These are phyloP conservation scores for Chrysosporium keratinophilum DNA, from an alignment of 2,329 filamentous ascomycete genomes.

Conservation along the genomic window DNA sequence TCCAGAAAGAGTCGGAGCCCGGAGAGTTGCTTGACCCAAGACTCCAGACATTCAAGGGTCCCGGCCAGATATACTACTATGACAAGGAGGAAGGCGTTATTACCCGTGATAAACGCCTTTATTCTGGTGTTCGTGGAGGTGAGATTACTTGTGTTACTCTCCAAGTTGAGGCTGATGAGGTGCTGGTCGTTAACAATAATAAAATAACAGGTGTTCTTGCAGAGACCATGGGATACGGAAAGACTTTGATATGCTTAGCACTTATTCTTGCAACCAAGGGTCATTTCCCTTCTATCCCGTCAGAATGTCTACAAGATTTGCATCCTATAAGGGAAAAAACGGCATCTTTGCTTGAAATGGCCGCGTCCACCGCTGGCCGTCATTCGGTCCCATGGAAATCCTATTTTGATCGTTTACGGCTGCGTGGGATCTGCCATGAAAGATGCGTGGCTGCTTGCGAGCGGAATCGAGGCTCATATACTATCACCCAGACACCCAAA, in stretches of 20 bases:
- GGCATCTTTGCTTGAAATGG: constrained; percentile 63
- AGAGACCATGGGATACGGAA: constrained; percentile 53
- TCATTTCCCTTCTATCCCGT: constrained; percentile 56
- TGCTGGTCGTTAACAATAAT: neutral
- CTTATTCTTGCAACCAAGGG: constrained; percentile 65
- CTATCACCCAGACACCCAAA: constrained; percentile 38
- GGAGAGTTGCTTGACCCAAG: constrained; percentile 61
- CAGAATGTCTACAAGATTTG: constrained; percentile 44
- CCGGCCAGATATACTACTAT: constrained; percentile 56
- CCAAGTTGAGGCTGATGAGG: neutral
- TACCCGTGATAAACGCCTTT: constrained; percentile 56
- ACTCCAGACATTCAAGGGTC: constrained; percentile 50
- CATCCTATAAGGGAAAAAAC: constrained; percentile 38
- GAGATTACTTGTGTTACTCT: constrained; percentile 23
- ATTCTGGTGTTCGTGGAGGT: constrained; percentile 65
- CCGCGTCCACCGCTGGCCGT: constrained; percentile 57
- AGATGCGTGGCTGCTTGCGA: constrained; percentile 48
- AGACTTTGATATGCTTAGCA: constrained; percentile 76
- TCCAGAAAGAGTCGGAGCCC: constrained; percentile 64
- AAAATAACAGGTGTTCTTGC: constrained; percentile 32
- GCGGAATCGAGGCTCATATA: constrained; percentile 51
- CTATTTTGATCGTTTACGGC: constrained; percentile 47
- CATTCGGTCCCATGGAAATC: constrained; percentile 60
- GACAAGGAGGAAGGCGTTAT: constrained; percentile 55
- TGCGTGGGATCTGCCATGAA: constrained; percentile 43